Base-by-base conservation (phyloP, 495 filamentous ascomycete species). In the Penicillium waksmanii region DNA sequence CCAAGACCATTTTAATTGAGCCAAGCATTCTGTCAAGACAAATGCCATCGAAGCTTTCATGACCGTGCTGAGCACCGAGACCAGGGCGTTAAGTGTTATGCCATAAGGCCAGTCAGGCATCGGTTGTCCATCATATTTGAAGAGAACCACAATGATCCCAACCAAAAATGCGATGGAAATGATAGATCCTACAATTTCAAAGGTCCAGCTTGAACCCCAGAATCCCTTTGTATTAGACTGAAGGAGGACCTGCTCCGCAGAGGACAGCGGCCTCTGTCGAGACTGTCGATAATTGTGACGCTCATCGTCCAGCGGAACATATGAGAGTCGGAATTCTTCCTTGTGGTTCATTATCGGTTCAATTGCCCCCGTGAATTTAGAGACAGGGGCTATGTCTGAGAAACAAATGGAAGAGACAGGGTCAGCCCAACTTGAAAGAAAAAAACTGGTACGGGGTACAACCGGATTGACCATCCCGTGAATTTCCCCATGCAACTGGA, bases 1-100 rank as follows among this genome's bases (percentile, higher is more conserved):
- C 73, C 76, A 80, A 21, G 76, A 77, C 78, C 79, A 81, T 59
- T 81, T 83, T 8, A 82, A 67, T 61, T 81, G 79, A 2, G 70
- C 69, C 18, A 83, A 48, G 9, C 67, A 73, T 51, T 78, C 74
- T 3, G 65, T 69, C 53, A 82, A 56, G 10, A 73, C 66, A 17
- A 77, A 71, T 1, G 70, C 61, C 65, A 83, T 68, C 7, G 79
- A 73, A 6, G 74, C 68, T 52, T 77, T 78, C 57, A 75, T 75
- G 12, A 80, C 61, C 2, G 78, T 78, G 10, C 65, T 69, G 17
- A 82, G 57, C 5, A 83, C 66, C 0, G 79, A 80, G 0, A 84
- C 50, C 23, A 83, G 54, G 1, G 80, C 69, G 62, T 82, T 82
- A 42, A 82, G 72, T 1, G 77, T 79, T 36, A 83, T 77, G 15